These are phyloP conservation scores for Apiotrichum veenhuisii DNA, from an alignment of 1,284 basidiomycete genomes.

Conservation along the genomic window DNA sequence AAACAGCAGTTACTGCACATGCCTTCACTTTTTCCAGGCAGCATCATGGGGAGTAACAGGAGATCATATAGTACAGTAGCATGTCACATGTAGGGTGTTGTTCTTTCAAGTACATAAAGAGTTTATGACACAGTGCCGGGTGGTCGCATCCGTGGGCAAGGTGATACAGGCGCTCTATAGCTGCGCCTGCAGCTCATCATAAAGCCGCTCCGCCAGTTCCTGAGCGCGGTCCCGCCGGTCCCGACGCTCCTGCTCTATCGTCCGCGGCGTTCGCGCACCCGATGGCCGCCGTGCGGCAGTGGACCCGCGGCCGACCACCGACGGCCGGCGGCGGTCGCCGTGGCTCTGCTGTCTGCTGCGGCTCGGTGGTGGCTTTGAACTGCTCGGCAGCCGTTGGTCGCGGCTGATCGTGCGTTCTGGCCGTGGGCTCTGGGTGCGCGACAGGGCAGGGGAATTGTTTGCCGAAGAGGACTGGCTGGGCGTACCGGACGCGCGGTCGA, in stretches of 20 bases:
- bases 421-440: not conserved
- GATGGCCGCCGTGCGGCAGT: not conserved
- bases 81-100: no score
- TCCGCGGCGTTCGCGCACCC: not conserved
- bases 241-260: constrained; percentile 1
- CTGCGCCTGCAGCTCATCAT: constrained; percentile 21
- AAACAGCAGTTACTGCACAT: no score
- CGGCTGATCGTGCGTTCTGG: not conserved
- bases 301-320: not conserved
- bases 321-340: not conserved
- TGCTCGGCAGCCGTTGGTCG: no score
- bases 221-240: constrained; percentile 8
- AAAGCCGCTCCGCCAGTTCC: constrained; percentile 17
- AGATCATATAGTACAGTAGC: no score
- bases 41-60: no score
- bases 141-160: no score
- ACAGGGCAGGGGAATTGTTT: not conserved
- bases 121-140: no score
- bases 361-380: no score
- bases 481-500: not conserved
- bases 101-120: no score
- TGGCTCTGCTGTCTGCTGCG: no score
- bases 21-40: no score
- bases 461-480: not conserved
- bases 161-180: constrained; percentile 5